Evolutionary conservation across 2,329 filamentous ascomycete genomes (phyloP).

Genomic region (Scytalidium lignicola): DNA sequence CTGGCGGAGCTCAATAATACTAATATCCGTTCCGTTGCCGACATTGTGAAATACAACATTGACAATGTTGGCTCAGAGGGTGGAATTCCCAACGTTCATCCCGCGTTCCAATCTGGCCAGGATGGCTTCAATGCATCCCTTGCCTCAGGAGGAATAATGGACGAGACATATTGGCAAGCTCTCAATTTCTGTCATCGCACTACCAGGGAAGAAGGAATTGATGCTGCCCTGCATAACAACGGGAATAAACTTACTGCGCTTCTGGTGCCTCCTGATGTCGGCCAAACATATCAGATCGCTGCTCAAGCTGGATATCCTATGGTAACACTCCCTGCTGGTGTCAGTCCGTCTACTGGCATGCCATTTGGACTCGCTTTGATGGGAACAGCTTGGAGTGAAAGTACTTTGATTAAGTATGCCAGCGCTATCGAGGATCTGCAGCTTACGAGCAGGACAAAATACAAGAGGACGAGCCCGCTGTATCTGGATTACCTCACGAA

Average conservation of each 20-base stretch:
- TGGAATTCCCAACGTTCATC: slow-evolving; percentile 53
- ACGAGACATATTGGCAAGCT: slow-evolving; percentile 64
- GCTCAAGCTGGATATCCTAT: slow-evolving; percentile 74
- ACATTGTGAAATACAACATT: slow-evolving; percentile 61
- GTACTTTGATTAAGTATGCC: slow-evolving; percentile 51
- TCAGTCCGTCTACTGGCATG: slow-evolving; percentile 49
- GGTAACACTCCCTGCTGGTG: slow-evolving; percentile 61
- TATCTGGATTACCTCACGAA: slow-evolving; percentile 47
- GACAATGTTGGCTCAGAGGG: slow-evolving; percentile 63
- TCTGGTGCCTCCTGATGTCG: slow-evolving; percentile 64
- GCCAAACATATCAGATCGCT: slow-evolving; percentile 62
- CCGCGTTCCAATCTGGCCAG: slow-evolving; percentile 66
- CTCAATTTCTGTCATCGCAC: slow-evolving; percentile 54
- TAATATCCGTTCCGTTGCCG: slow-evolving; percentile 49
- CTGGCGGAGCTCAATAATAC: slow-evolving; percentile 53
- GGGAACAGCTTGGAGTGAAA: slow-evolving; percentile 58
- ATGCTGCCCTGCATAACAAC: slow-evolving; percentile 54
- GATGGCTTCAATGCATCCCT: slow-evolving; percentile 64
- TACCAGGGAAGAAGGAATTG: slow-evolving; percentile 61
- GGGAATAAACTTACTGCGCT: slow-evolving; percentile 50
- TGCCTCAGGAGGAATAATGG: slow-evolving; percentile 51
- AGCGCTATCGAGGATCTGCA: slow-evolving; percentile 60
- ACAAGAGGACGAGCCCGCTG: slow-evolving; percentile 43
- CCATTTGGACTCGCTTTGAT: slow-evolving; percentile 56
- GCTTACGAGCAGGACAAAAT: slow-evolving; percentile 34